Percentiles rank a stretch among this genome's conserved stretches.
Conservation (phyloP, 2,329 filamentous ascomycete genomes). For the Huntiella decipiens region DNA sequence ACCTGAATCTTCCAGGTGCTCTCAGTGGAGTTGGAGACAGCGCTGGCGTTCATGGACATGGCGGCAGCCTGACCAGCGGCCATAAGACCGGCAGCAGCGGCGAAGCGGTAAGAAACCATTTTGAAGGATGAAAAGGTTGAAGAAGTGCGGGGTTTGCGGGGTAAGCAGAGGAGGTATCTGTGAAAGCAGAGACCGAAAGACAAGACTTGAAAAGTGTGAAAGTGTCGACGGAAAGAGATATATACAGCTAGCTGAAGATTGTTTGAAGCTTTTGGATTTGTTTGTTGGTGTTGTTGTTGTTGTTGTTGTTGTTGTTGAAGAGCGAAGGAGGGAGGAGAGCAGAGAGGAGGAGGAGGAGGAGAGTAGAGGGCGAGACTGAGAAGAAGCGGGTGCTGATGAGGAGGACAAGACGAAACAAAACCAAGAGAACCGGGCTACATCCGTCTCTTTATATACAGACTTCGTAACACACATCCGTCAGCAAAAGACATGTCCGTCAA, state of each 20-base stretch:
- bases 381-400: not conserved
- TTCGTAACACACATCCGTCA: not conserved
- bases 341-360: not conserved
- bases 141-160: not conserved
- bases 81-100: slow-evolving; percentile 5
- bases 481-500: not conserved
- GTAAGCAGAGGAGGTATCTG: not conserved
- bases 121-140: slow-evolving; percentile 11
- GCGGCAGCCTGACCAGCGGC: slow-evolving; percentile 9
- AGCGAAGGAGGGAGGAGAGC: not conserved
- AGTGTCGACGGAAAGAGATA: not conserved
- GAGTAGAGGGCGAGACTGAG: not conserved
- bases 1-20: slow-evolving; percentile 7
- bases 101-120: slow-evolving; percentile 10
- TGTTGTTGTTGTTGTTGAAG: not conserved
- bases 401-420: slow-evolving; percentile 2
- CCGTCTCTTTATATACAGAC: not conserved
- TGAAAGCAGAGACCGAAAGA: not conserved
- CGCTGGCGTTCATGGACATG: not conserved
- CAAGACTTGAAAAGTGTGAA: not conserved
- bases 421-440: not conserved
- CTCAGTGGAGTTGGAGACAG: not conserved
- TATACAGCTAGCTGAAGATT: not conserved
- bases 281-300: too few relatives aligned
- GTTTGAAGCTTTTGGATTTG: too few relatives aligned